Evolutionary conservation across 78 protist genomes (phyloP).

Genomic region (Cavenderia fasciculata): DNA sequence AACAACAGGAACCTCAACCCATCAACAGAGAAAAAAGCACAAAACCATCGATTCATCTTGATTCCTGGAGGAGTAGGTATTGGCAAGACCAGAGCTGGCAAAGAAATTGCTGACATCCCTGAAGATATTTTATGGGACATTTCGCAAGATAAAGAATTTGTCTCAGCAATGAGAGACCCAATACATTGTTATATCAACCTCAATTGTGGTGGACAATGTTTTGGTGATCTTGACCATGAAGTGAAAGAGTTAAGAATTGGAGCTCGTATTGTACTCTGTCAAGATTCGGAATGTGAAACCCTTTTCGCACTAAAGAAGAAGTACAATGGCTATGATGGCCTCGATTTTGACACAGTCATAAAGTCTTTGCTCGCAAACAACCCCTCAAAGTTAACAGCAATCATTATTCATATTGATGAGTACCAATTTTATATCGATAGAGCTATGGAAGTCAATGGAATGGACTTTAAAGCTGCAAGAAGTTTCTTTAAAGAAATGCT

Average conservation of each 20-base stretch:
- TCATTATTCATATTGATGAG: slow-evolving; percentile 4
- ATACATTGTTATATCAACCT: background rate
- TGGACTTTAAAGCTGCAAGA: background rate
- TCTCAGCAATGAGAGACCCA: background rate
- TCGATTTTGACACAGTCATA: background rate
- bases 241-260: background rate
- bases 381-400: background rate
- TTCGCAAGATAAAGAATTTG: no score
- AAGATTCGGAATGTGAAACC: background rate
- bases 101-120: background rate
- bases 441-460: background rate
- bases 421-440: background rate
- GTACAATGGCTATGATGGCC: background rate
- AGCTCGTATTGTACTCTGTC: background rate
- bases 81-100: background rate
- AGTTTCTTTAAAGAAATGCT: background rate
- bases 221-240: no score
- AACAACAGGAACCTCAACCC: no score
- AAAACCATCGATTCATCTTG: background rate
- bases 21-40: background rate
- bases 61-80: background rate
- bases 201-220: no score
- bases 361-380: background rate
- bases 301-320: background rate
- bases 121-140: no score